Evolutionary conservation across 2,329 filamentous ascomycete genomes (phyloP).

Genomic region (Ilyonectria robusta): DNA sequence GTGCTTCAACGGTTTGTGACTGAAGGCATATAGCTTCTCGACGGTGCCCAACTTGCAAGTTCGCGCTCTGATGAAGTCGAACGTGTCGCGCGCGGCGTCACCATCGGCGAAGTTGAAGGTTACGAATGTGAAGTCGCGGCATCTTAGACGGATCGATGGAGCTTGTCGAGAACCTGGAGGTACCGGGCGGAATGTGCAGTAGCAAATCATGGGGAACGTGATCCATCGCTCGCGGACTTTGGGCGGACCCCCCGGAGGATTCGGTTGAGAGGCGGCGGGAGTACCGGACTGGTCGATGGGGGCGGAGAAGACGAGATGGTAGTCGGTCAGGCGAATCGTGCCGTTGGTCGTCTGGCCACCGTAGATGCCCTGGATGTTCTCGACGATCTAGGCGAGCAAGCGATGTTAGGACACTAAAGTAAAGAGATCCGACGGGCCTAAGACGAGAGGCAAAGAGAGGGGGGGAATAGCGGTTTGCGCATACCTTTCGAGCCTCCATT

Average conservation of each 20-base stretch:
- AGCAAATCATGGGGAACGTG: slow-evolving; percentile 91
- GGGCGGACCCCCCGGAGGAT: slow-evolving; percentile 45
- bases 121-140: slow-evolving; percentile 94
- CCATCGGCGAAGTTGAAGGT: slow-evolving; percentile 89
- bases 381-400: slow-evolving; percentile 57
- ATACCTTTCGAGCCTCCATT: slow-evolving; percentile 61
- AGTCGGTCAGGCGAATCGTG: slow-evolving; percentile 73
- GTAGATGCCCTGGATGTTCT: slow-evolving; percentile 73
- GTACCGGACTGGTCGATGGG: slow-evolving; percentile 52
- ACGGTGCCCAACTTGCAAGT: slow-evolving; percentile 87
- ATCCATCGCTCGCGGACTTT: slow-evolving; percentile 84
- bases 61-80: slow-evolving; percentile 85
- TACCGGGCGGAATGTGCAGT: slow-evolving; percentile 83
- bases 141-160: slow-evolving; percentile 88
- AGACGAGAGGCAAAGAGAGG: background rate
- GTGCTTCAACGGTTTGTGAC: slow-evolving; percentile 80
- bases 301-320: slow-evolving; percentile 71
- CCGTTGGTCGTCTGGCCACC: slow-evolving; percentile 70
- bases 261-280: slow-evolving; percentile 31
- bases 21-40: slow-evolving; percentile 93
- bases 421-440: slow-evolving; percentile 6
- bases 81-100: slow-evolving; percentile 83
- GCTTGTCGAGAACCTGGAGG: slow-evolving; percentile 77
- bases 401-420: slow-evolving; percentile 35
- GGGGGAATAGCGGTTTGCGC: slow-evolving; percentile 21